These are phyloP conservation scores for Fomitopsis pulvina DNA, from an alignment of 768 basidiomycete species.

Conservation along the genomic window DNA sequence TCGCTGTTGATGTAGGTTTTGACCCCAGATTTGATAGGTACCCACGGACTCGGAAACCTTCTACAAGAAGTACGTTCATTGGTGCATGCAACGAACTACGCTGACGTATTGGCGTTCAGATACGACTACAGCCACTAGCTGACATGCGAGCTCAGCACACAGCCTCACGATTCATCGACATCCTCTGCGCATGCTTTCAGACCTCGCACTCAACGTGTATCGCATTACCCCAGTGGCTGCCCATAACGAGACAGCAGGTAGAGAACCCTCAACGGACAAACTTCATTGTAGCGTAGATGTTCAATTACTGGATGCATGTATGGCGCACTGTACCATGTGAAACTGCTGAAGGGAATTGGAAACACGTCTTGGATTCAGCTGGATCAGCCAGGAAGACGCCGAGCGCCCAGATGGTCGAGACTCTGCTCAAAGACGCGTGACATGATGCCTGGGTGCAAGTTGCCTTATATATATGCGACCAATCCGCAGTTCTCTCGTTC, in stretches of 20 bases:
- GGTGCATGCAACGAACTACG: not conserved
- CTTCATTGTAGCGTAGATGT: not conserved
- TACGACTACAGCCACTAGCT: constrained; percentile 40
- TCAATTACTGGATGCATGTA: not conserved
- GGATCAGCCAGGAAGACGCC: not conserved
- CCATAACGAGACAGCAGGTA: not conserved
- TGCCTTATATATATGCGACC: not conserved
- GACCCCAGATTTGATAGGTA: constrained; percentile 30
- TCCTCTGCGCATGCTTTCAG: not conserved
- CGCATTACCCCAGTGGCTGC: too few species aligned
- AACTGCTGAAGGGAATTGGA: too few species aligned
- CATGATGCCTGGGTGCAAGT: not conserved
- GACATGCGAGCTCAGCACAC: constrained; percentile 4
- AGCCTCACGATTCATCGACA: constrained; percentile 11
- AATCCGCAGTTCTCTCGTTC: not conserved
- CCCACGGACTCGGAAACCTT: constrained; percentile 80
- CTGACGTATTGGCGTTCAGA: constrained; percentile 22
- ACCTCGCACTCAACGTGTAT: too few species aligned
- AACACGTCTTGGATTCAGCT: too few species aligned
- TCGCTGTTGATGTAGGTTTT: constrained; percentile 3
- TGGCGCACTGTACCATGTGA: not conserved
- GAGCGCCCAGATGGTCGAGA: not conserved
- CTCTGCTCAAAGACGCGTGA: not conserved
- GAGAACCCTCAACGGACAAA: not conserved
- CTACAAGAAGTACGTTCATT: constrained; percentile 62